Percentiles rank a stretch among this genome's conserved stretches.
Conservation (phyloP, 805 yeast genomes). For the Kodamaea hsintzibuensis region DNA sequence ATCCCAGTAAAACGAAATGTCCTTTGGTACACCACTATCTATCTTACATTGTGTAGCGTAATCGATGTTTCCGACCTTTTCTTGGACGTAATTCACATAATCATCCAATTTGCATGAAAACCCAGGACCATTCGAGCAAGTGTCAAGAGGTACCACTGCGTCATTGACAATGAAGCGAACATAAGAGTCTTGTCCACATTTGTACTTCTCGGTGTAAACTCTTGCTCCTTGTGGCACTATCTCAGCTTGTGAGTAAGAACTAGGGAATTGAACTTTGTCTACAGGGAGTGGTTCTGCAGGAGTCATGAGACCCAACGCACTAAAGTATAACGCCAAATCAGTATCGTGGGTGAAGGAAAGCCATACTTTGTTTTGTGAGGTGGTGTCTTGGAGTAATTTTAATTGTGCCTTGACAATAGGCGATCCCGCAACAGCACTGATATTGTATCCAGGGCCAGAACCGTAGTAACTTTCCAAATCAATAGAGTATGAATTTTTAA, state of each 20-base stretch:
- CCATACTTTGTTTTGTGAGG: constrained; percentile 14
- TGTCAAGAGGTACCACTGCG: constrained; percentile 15
- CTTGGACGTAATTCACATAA: constrained; percentile 25
- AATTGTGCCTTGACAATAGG: constrained; percentile 12
- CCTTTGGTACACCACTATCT: constrained; percentile 15
- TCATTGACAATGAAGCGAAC: constrained; percentile 17
- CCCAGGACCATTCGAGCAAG: constrained; percentile 17
- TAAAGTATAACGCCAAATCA: constrained; percentile 13
- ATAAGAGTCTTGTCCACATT: constrained; percentile 10
- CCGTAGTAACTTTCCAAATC: constrained; percentile 15
- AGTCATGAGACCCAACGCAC: constrained; percentile 14
- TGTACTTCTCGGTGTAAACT: constrained; percentile 14
- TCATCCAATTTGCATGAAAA: constrained; percentile 27
- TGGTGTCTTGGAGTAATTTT: constrained; percentile 13
- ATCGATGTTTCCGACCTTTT: constrained; percentile 14
- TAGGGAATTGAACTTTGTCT: constrained; percentile 11
- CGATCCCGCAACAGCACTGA: constrained; percentile 12
- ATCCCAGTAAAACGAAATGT: constrained; percentile 45
- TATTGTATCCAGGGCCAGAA: constrained; percentile 15
- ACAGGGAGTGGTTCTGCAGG: constrained; percentile 11
- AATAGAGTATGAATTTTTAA: constrained; percentile 12
- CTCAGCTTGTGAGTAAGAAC: constrained; percentile 13
- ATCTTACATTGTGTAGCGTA: constrained; percentile 34
- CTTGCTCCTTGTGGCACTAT: constrained; percentile 17
- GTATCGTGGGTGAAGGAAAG: constrained; percentile 19